Conservation (phyloP, 2,329 filamentous ascomycete species). For the Phoma sp. region DNA sequence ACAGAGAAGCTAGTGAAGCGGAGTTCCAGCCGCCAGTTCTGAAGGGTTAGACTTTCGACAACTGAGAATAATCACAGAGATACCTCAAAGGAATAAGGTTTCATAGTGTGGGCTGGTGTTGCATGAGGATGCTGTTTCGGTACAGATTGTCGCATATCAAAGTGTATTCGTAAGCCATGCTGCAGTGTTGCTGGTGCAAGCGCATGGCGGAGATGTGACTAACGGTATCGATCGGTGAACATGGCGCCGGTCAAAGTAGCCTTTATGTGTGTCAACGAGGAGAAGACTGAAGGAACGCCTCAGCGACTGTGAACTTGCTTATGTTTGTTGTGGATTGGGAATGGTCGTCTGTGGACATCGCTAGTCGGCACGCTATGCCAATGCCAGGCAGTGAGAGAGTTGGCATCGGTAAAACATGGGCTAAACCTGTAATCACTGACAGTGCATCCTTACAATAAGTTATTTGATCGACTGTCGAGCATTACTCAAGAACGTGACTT, state of each 20-base stretch:
- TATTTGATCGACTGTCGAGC: no score
- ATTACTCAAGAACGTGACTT: no score
- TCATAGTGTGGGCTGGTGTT: conserved; percentile 1
- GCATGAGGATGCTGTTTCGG: not conserved
- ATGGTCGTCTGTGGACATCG: not conserved
- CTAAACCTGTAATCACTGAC: not conserved
- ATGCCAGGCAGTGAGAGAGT: not conserved
- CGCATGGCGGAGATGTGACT: conserved; percentile 7
- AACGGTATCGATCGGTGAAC: not conserved
- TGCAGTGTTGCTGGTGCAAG: not conserved
- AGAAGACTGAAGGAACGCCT: not conserved
- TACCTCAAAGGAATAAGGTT: not conserved
- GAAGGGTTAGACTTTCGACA: not conserved
- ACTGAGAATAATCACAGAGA: not conserved
- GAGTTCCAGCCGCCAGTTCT: conserved; percentile 1
- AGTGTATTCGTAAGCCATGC: not conserved
- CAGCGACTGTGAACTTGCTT: not conserved
- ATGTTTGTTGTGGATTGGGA: not conserved
- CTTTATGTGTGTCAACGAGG: no score
- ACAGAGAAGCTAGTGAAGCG: not conserved
- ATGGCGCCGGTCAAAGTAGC: no score
- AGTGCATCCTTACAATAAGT: not conserved
- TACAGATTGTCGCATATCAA: not conserved
- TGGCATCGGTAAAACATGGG: not conserved
- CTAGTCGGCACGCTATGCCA: not conserved